phyloP scores from a whole-genome alignment of 139 green algal genomes.

The Chlorella sp. region DNA sequence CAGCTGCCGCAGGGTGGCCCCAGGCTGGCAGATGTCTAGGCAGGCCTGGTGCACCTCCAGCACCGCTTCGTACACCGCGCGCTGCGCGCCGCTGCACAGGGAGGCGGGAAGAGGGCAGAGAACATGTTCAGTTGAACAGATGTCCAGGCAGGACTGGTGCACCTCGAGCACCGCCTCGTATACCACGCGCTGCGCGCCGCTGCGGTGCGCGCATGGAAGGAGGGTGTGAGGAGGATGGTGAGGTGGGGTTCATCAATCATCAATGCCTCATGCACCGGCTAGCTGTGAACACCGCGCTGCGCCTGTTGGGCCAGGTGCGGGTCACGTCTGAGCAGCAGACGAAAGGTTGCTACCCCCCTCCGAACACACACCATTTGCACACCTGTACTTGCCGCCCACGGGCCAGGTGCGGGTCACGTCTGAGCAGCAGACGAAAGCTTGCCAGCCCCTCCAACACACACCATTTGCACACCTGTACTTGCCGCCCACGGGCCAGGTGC shows the following conservation, averaged over 20 bases:
- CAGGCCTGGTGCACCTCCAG: constrained; percentile 62
- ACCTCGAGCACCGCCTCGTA: constrained; percentile 77
- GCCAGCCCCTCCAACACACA: no score
- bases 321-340: constrained; percentile 91
- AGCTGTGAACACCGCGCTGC: neutral
- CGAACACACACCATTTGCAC: constrained; percentile 86
- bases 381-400: constrained; percentile 38
- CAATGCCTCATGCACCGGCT: neutral
- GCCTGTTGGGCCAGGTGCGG: constrained; percentile 93
- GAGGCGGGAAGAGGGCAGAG: neutral
- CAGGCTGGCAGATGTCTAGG: constrained; percentile 56
- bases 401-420: no score
- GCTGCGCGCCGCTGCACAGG: constrained; percentile 63
- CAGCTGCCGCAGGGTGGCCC: constrained; percentile 62
- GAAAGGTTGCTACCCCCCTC: constrained; percentile 88
- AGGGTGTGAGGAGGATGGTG: no score
- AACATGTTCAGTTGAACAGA: no score
- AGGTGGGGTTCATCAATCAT: neutral
- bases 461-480: neutral
- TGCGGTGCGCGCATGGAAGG: no score
- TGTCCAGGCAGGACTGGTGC: constrained; percentile 62
- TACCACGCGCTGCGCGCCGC: constrained; percentile 66
- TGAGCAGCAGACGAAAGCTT: no score
- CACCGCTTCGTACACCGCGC: constrained; percentile 81
- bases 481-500: constrained; percentile 82